Conservation (phyloP, 176 grass and related monocot species). For the Carex myosuroides region DNA sequence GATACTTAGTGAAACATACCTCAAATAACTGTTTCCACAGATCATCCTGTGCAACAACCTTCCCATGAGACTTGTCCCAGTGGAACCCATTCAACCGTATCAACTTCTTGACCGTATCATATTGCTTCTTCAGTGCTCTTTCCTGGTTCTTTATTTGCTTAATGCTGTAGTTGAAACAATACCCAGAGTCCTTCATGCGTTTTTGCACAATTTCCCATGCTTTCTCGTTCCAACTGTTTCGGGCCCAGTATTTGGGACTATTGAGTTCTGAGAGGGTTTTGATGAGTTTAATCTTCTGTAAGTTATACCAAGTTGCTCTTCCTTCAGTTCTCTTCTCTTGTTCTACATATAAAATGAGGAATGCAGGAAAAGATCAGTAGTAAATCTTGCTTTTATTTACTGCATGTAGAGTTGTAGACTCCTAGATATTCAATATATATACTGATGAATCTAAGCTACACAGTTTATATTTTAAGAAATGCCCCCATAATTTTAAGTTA, state of each 20-base stretch:
- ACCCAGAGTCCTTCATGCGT: neutral
- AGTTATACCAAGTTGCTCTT: slow-evolving; percentile 2
- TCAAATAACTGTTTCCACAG: neutral
- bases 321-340: neutral
- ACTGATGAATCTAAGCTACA: neutral
- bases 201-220: neutral
- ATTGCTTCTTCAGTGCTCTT: neutral
- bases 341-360: neutral
- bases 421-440: neutral
- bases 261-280: slow-evolving; percentile 7
- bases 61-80: neutral
- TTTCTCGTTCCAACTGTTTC: neutral
- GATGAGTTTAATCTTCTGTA: neutral
- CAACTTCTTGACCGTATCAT: neutral
- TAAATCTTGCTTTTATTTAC: neutral
- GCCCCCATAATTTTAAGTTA: neutral
- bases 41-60: neutral
- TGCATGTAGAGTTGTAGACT: neutral
- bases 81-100: neutral
- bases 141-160: slow-evolving; percentile 6
- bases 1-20: neutral
- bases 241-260: slow-evolving; percentile 1
- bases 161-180: neutral
- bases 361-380: neutral
- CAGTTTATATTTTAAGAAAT: neutral